Base-by-base conservation (phyloP, 129 eudicot species). In the Flaveria trinervia region DNA sequence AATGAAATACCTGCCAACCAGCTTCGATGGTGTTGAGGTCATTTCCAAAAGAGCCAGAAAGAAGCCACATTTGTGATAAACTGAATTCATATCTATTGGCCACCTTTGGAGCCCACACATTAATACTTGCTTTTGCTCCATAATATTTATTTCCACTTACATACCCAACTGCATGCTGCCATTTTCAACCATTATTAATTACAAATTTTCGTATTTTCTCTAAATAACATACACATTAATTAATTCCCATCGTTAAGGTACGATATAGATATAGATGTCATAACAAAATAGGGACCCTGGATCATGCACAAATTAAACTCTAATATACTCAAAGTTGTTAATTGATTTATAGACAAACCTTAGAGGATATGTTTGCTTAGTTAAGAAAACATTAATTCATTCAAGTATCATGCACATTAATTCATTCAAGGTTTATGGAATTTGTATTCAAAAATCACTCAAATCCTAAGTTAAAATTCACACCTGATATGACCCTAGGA, bases 11-110 rank as follows among this genome's bases (percentile, higher is more conserved):
- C 97, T 94, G 99, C 99, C 99, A 94, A 71, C 99, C 99, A 87
- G 99, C 92, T 91, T 94, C 99, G 81, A 94, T 94, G 79, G 97
- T 94, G 86, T 94, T 94, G 70, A 91, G 92, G 83, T 94, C 99
- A 83, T 87, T 65, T 8, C 96, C 97, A 86, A 91, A 94, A 12
- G 96, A 86, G 43, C 99, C 99, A 54, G 99, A 88, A 48, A 94
- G 86, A 50, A 91, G 88, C 99, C 99, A 94, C 83, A 94, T 64
- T 79, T 94, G 99, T 70, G 99, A 91, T 62, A 94, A 79, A 84
- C 99, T 94, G 83, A 94, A 94, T 72, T 94, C 99, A 83, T 89
- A 91, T 44, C 85, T 92, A 70, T 78, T 89, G 55, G 90, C 79
- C 62, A 94, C 97, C 52, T 28, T 71, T n/a, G 99, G 97, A 44